Base-by-base conservation (phyloP, 371 early-diverging fungal genomes). In the Syncephalastrum monosporum region DNA sequence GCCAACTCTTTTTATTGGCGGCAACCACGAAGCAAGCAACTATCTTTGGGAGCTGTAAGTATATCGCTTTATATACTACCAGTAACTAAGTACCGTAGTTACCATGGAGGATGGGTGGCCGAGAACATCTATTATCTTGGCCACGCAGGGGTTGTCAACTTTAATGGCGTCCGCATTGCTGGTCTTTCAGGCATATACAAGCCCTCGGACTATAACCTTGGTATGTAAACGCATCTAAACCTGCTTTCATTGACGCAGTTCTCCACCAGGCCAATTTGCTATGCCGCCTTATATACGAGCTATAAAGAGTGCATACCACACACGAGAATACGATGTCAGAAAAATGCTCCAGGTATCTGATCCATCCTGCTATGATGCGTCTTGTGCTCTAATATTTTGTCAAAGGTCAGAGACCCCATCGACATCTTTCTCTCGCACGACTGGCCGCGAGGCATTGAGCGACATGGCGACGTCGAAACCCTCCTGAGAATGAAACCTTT, bases 11-110 rank as follows among this genome's bases (percentile, higher is more conserved):
- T 94, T 98, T 67, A 87, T 99, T 56, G 99, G 99, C 5, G 99
- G 99, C 15, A 99, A 99, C 69, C 99, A 99, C 64, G 99, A 99
- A 74, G 92, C 96, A 0, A 89, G 90, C 41, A 91, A 89, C 63
- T 93, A 96, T 64, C 68, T 96, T 33, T 90, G 90, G 83, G 98
- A 99, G 74, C 75, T 98, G 80, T 94, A 78, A 64, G 83, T 74
- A 17, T 29, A 7, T 29, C 29, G 7, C 38, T 8, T 13, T 8
- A 45, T 46, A 21, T 21, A 2, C 2, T 21, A 21, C 21, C 2
- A 21, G 21, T 21, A 21, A 21, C 21, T 21, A 21, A 21, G 21
- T 21, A 21, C 2, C 4, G 3, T 67, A 88, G 89, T 25, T 89
- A 88, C 66, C 87, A 93, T 61, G 98, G 99, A 17, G 99, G 99